These are phyloP conservation scores for Puccinia hordei DNA, from an alignment of 1,284 basidiomycete species.

Conservation along the genomic window DNA sequence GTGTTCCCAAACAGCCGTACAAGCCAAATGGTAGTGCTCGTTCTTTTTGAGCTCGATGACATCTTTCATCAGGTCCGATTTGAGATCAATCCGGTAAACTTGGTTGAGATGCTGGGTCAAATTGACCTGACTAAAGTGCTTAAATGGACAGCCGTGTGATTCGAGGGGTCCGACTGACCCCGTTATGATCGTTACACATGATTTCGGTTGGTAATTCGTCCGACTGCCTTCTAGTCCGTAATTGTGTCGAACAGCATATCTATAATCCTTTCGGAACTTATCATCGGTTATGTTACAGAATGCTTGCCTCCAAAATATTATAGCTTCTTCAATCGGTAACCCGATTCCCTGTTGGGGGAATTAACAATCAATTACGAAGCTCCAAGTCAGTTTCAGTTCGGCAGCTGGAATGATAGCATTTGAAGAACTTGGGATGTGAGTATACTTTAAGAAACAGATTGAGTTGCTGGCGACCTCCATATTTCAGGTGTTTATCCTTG, in stretches of 20 bases:
- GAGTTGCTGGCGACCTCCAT: constrained; percentile 70
- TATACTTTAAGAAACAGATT: too few species aligned
- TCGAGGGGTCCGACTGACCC: constrained; percentile 75
- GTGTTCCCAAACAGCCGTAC: constrained; percentile 93
- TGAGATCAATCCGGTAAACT: constrained; percentile 70
- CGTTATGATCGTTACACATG: constrained; percentile 74
- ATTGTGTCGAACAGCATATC: constrained; percentile 94
- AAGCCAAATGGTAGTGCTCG: constrained; percentile 90
- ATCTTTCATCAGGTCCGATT: constrained; percentile 76
- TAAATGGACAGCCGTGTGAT: constrained; percentile 91
- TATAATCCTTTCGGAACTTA: constrained; percentile 97
- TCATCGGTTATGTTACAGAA: constrained; percentile 81
- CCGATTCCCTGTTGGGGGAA: constrained; percentile 74
- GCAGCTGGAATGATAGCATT: too few species aligned
- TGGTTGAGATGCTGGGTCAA: constrained; percentile 75
- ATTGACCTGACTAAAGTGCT: constrained; percentile 83
- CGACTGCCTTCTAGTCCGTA: constrained; percentile 93
- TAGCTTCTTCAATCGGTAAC: constrained; percentile 88
- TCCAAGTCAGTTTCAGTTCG: neutral
- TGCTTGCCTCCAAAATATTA: constrained; percentile 88
- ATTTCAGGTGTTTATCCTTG: constrained; percentile 83
- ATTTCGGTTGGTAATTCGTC: constrained; percentile 90
- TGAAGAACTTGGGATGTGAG: too few species aligned
- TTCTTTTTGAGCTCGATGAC: constrained; percentile 78
- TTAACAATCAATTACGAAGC: neutral